Evolutionary conservation across 345 rosid genomes (phyloP), one percentile per base, ranked within the genome.

Genomic region (Corymbia maculata): DNA sequence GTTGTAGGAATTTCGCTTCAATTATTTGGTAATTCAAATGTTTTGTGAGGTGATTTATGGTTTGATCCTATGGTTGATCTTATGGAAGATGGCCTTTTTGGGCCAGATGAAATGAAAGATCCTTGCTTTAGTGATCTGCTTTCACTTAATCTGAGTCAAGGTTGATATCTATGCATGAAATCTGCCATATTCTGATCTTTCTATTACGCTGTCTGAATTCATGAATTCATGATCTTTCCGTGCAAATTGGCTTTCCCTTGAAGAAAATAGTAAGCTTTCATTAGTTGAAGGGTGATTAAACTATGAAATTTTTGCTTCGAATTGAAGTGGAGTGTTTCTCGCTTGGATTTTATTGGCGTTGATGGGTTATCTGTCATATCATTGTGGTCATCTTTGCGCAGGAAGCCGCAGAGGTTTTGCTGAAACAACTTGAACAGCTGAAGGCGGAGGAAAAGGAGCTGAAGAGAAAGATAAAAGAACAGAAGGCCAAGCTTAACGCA

Each of bases 381-480:
- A 32, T 49, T 19, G 24, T 26, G 17, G 57, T 45, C 24, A 2
- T 88, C 16, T 26, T 42, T 52, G 15, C 85, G 85, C 92, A 96
- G 98, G 97, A 95, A 90, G 93, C 96, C 4, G 91, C 96, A n/a
- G 94, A 90, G 79, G 89, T 91, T 68, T 82, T 95, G 52, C 59
- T 92, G 82, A 91, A 93, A 87, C 95, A 93, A 79, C 89, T 96
- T 14, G 90, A 94, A 51, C 89, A 91, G 89, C 89, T 95, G 89
- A 94, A 90, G 92, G 89, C 94, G 26, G 94, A 94, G 89, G 93
- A 94, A 51, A 94, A 96, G 86, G 89, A 92, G 70, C 66, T 93
- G 90, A 94, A 94, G 93, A 92, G 90, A 85, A 91, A 90, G 86
- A 89, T 88, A 91, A 94, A 95, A 91, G 88, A 92, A 86, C 95